Percentiles rank a stretch among this genome's conserved stretches.
Conservation (phyloP, 805 yeast genomes). For the Candida dajiaensis region DNA sequence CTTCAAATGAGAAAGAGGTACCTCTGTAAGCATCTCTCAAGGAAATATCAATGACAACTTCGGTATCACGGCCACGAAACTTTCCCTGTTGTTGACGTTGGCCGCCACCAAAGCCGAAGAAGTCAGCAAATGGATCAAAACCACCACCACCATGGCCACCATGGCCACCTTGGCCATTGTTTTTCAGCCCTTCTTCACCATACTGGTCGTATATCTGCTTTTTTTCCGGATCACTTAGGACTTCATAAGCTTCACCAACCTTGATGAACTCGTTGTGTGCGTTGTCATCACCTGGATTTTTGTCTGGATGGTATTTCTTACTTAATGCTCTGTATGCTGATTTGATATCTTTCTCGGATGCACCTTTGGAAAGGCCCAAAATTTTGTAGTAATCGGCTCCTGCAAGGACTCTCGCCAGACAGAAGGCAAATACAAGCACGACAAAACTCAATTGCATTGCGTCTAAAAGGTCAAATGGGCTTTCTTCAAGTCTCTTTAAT, state of each 20-base stretch:
- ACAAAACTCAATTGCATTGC: not conserved
- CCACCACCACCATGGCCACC: constrained; percentile 34
- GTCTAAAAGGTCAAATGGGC: not conserved
- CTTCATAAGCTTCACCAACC: constrained; percentile 90
- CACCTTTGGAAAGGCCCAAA: constrained; percentile 62
- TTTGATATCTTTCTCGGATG: constrained; percentile 77
- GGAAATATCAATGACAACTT: constrained; percentile 48
- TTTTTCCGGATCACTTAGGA: constrained; percentile 66
- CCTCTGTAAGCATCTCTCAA: constrained; percentile 71
- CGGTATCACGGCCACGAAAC: constrained; percentile 58
- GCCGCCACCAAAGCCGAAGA: constrained; percentile 39
- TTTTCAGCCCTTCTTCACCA: constrained; percentile 71
- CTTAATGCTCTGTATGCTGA: constrained; percentile 77
- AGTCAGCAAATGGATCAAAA: constrained; percentile 59
- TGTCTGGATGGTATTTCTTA: constrained; percentile 91
- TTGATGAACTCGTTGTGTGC: constrained; percentile 87
- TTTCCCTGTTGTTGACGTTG: constrained; percentile 31
- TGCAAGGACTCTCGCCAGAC: constrained; percentile 3
- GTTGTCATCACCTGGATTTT: constrained; percentile 74
- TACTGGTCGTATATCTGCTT: constrained; percentile 61
- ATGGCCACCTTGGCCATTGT: constrained; percentile 46
- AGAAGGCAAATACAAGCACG: not conserved
- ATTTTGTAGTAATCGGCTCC: constrained; percentile 50
- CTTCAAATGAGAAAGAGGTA: constrained; percentile 47
- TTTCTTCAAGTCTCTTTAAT: not conserved